Percentiles rank a stretch among this genome's conserved stretches.
phyloP scores from a whole-genome alignment of 2,329 filamentous ascomycete species.

The Beauveria medogensis region DNA sequence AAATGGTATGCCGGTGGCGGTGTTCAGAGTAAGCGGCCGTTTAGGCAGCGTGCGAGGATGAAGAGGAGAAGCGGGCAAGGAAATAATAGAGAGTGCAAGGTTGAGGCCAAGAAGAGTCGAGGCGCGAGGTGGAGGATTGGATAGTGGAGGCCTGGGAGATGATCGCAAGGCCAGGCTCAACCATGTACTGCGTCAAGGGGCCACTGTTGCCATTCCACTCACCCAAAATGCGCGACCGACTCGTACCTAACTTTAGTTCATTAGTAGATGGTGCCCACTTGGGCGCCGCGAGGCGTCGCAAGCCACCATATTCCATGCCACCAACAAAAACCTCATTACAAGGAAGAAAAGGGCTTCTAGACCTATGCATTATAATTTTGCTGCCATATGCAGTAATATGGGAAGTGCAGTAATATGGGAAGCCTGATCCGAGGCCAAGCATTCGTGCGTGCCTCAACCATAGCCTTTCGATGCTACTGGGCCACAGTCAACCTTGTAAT shows the following conservation, averaged over 20 bases:
- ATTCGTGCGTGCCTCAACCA: background rate
- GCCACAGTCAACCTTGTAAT: background rate
- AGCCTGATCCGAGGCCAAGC: too few relatives aligned
- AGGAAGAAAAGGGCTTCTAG: background rate
- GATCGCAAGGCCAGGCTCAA: constrained; percentile 1
- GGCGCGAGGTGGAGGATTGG: constrained; percentile 4
- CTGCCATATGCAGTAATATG: too few relatives aligned
- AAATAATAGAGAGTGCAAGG: background rate
- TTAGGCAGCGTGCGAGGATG: background rate
- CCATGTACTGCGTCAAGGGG: background rate
- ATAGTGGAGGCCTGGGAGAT: constrained; percentile 1
- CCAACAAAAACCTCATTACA: background rate
- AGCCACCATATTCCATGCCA: background rate
- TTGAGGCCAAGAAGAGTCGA: constrained; percentile 6
- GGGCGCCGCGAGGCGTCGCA: background rate
- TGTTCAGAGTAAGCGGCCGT: background rate
- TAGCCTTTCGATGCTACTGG: background rate
- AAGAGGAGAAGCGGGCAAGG: background rate
- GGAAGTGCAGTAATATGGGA: too few relatives aligned
- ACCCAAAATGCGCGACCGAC: background rate
- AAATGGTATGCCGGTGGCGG: background rate
- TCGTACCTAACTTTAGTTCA: background rate
- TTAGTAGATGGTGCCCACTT: background rate
- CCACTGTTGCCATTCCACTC: background rate
- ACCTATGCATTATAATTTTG: background rate